phyloP scores from a whole-genome alignment of 2,329 filamentous ascomycete species.

The Aspergillus calidoustus region DNA sequence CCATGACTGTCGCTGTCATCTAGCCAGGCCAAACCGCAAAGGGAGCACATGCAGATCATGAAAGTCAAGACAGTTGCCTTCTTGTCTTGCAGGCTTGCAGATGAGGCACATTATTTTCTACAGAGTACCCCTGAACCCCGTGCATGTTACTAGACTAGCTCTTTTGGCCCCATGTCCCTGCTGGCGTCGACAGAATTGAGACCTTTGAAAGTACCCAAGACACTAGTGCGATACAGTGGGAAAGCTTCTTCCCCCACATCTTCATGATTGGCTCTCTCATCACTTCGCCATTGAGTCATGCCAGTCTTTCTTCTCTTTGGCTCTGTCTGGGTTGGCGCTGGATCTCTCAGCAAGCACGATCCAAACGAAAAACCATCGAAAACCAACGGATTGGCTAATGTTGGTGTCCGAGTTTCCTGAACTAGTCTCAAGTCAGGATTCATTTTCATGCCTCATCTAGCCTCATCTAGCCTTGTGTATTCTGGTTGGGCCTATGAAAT shows the following conservation, averaged over 20 bases:
- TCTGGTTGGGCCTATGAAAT: conserved; percentile 14
- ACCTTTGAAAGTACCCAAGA: background rate
- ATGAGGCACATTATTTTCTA: conserved; percentile 14
- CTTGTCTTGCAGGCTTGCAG: conserved; percentile 4
- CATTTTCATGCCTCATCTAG: conserved; percentile 17
- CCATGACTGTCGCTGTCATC: conserved; percentile 10
- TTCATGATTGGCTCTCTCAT: conserved; percentile 5
- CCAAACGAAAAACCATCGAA: background rate
- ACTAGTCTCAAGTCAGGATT: conserved; percentile 18
- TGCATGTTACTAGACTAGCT: conserved; percentile 26
- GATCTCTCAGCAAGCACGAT: background rate
- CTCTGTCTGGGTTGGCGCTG: background rate
- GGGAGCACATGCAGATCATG: conserved; percentile 13
- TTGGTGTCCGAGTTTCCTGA: background rate
- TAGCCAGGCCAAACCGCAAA: conserved; percentile 10
- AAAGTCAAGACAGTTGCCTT: background rate
- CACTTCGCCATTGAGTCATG: background rate
- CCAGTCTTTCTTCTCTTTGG: background rate
- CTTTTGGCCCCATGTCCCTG: conserved; percentile 18
- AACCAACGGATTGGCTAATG: background rate
- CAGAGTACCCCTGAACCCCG: conserved; percentile 26
- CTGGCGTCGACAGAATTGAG: conserved; percentile 14
- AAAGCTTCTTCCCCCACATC: conserved; percentile 8
- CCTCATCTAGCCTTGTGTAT: conserved; percentile 13
- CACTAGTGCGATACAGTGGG: background rate